Evolutionary conservation across 371 early-diverging fungal genomes (phyloP).

Genomic region (Apophysomyces variabilis): DNA sequence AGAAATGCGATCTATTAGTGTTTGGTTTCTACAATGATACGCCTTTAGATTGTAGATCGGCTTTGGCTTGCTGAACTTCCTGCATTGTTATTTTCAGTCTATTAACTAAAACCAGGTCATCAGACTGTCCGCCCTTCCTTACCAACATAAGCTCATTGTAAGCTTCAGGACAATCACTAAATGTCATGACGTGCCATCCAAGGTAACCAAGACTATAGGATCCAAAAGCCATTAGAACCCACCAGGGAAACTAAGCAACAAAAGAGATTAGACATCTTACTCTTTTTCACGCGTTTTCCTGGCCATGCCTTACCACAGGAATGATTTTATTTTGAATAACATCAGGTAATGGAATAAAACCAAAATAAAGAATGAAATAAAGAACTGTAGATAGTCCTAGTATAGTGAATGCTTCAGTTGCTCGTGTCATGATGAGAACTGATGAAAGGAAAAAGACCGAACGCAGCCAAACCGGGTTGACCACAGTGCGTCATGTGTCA

Average conservation of each 20-base stretch:
- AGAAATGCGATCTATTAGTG: background rate
- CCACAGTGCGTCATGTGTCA: too few relatives aligned
- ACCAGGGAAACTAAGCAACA: conserved; percentile 75
- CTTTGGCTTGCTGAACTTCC: conserved; percentile 64
- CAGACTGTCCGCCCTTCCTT: conserved; percentile 19
- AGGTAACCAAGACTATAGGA: conserved; percentile 84
- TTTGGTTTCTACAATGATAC: conserved; percentile 26
- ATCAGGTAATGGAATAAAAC: conserved; percentile 59
- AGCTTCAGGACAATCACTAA: conserved; percentile 91
- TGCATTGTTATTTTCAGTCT: conserved; percentile 20
- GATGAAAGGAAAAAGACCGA: background rate
- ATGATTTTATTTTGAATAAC: conserved; percentile 60
- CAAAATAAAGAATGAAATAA: conserved; percentile 58
- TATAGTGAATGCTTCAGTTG: conserved; percentile 60
- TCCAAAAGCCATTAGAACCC: conserved; percentile 81
- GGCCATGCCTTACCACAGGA: conserved; percentile 55
- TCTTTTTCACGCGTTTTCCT: background rate
- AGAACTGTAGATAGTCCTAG: conserved; percentile 45
- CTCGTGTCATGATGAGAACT: conserved; percentile 58
- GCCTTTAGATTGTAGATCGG: conserved; percentile 58
- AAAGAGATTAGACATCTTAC: background rate
- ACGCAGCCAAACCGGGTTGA: background rate
- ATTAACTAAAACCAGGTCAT: too few relatives aligned
- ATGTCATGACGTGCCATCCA: conserved; percentile 83
- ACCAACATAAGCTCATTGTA: conserved; percentile 79